Percentiles rank a stretch among this genome's conserved stretches.
Evolutionary conservation across 129 eudicot species (phyloP).

Genomic region (Pulicaria dysenterica): DNA sequence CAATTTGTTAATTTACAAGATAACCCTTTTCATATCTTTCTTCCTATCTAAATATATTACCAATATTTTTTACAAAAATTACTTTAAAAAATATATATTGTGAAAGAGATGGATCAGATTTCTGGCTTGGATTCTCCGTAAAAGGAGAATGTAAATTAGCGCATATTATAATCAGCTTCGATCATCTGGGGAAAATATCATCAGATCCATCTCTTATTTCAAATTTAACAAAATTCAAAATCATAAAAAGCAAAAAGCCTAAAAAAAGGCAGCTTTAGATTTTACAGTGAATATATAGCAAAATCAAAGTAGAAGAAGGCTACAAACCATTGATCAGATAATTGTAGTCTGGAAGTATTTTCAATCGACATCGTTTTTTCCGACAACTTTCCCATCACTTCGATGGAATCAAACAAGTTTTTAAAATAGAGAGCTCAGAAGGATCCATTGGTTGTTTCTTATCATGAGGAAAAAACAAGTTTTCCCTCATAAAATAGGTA

Average conservation of each 20-base stretch:
- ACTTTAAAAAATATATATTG: too few species aligned
- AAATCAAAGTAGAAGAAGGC: too few species aligned
- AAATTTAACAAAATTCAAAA: neutral
- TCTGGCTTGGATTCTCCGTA: conserved; percentile 53
- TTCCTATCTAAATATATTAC: too few species aligned
- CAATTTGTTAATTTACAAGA: too few species aligned
- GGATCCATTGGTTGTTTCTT: conserved; percentile 68
- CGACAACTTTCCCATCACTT: conserved; percentile 49
- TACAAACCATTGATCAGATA: conserved; percentile 57
- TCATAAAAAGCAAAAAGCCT: neutral
- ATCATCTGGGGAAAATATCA: conserved; percentile 50
- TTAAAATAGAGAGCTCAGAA: conserved; percentile 51
- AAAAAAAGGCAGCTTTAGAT: neutral
- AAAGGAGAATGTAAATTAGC: conserved; percentile 20
- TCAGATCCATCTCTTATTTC: conserved; percentile 21
- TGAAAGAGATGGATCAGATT: conserved; percentile 50
- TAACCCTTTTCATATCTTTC: too few species aligned
- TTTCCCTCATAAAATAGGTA: conserved; percentile 70
- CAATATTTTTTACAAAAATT: too few species aligned
- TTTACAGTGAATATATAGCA: neutral
- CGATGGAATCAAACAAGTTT: conserved; percentile 22
- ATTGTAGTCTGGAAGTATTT: conserved; percentile 69
- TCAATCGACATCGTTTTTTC: conserved; percentile 50
- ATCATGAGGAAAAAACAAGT: conserved; percentile 29
- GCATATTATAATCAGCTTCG: conserved; percentile 47